These are phyloP conservation scores for Nothophoma quercina DNA, from an alignment of 2,329 filamentous ascomycete genomes.

Conservation along the genomic window DNA sequence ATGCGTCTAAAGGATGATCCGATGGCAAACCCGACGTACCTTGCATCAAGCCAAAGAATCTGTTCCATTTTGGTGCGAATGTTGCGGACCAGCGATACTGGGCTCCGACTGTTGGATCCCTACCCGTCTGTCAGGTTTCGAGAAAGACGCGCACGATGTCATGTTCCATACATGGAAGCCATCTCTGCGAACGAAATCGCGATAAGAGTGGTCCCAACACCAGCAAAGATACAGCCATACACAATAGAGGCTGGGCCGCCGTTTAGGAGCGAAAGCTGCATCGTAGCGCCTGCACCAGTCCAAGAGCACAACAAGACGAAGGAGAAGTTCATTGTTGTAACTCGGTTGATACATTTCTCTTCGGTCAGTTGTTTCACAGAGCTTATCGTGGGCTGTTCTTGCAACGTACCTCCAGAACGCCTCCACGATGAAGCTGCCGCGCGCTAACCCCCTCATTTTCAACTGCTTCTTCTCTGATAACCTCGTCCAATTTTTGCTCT, in stretches of 20 bases:
- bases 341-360: too few relatives aligned
- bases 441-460: too few relatives aligned
- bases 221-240: constrained; percentile 38
- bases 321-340: neutral
- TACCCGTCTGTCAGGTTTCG: constrained; percentile 9
- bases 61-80: constrained; percentile 32
- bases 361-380: too few relatives aligned
- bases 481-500: too few relatives aligned
- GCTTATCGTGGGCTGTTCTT: too few relatives aligned
- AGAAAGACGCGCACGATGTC: constrained; percentile 22
- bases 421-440: too few relatives aligned
- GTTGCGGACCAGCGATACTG: constrained; percentile 45
- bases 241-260: constrained; percentile 42
- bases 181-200: constrained; percentile 45
- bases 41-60: constrained; percentile 42
- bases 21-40: too few relatives aligned
- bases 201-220: constrained; percentile 37
- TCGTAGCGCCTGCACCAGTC: constrained; percentile 8
- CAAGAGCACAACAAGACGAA: neutral
- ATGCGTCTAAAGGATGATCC: constrained; percentile 33
- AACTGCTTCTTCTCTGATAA: too few relatives aligned
- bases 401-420: too few relatives aligned
- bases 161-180: too few relatives aligned
- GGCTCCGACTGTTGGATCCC: constrained; percentile 43
- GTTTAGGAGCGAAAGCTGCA: constrained; percentile 38